Evolutionary conservation across 441 rosid species (phyloP).

Genomic region (Geranium incanum): DNA sequence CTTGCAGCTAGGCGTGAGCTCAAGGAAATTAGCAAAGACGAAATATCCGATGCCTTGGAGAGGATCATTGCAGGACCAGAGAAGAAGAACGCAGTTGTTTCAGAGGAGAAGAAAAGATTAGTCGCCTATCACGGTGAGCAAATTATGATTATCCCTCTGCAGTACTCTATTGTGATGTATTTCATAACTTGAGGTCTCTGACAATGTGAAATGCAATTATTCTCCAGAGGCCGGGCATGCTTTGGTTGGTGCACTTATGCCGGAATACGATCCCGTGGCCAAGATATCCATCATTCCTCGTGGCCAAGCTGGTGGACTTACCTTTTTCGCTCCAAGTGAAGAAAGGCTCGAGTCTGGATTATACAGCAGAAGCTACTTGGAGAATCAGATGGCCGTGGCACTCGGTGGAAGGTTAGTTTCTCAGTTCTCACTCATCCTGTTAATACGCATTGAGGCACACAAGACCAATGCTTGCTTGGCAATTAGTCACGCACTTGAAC

Average conservation of each 20-base stretch:
- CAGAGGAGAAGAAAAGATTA: conserved; percentile 76
- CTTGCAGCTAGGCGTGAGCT: conserved; percentile 91
- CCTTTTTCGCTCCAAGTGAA: conserved; percentile 89
- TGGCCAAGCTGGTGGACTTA: conserved; percentile 94
- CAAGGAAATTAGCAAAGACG: conserved; percentile 93
- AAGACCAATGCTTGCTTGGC: neutral
- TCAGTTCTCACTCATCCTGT: conserved; percentile 4
- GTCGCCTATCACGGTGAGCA: conserved; percentile 81
- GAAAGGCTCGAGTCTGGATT: conserved; percentile 92
- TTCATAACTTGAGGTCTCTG: conserved; percentile 6
- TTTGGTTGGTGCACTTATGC: conserved; percentile 88
- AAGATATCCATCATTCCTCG: conserved; percentile 95
- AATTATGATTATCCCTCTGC: neutral
- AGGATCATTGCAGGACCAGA: conserved; percentile 97
- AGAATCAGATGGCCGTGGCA: conserved; percentile 96
- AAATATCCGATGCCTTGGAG: conserved; percentile 89
- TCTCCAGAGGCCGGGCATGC: conserved; percentile 93
- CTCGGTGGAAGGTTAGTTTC: conserved; percentile 78
- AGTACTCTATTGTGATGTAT: neutral
- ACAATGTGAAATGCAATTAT: conserved; percentile 10
- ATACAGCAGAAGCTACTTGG: conserved; percentile 87
- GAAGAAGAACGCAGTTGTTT: conserved; percentile 87
- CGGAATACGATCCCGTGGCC: conserved; percentile 88
- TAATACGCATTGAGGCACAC: conserved; percentile 1
- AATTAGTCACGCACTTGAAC: too few relatives aligned